Base-by-base conservation (phyloP, 305 asterid genomes). In the Fraxinus sp. region DNA sequence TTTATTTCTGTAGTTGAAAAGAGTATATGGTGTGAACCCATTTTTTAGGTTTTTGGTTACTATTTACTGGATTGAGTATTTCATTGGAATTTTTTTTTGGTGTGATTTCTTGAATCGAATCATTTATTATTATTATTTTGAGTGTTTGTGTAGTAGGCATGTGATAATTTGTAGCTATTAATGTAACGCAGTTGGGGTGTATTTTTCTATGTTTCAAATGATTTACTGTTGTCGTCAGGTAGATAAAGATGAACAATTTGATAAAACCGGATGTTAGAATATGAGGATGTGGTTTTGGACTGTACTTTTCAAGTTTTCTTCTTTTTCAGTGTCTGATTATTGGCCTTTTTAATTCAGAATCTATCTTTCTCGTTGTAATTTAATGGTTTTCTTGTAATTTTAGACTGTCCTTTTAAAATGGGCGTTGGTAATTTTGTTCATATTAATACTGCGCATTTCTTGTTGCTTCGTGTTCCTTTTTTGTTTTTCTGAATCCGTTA, bases 301-400 rank as follows among this genome's bases (percentile, higher is more conserved):
- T 10, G 75, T 68, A 68, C 39, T 68, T 28, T 26, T 9, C 9
- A 5, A n/a, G 35, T 74, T 82, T 30, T 64, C 20, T 77, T 18
- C n/a, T 5, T 57, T 74, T 83, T 49, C 73, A 26, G 64, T 30
- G 78, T 75, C 14, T 14, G 16, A 57, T 22, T 57, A 41, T 62
- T 57, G 20, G 78, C 81, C 79, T 24, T 74, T 24, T 79, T 80
- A 33, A 44, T 18, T 74, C 77, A 39, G 39, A 46, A 28, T 37
- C 46, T 49, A 78, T 13, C 10, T 79, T 11, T 73, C 76, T n/a
- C 32, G 24, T 22, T 78, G 57, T 41, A 35, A 41, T 44, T 71
- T 18, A 77, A 11, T n/a, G 10, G 70, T n/a, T 64, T 82, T 64
- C 35, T 57, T 81, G 81, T 24, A 81, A 49, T 74, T 83, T 79